Conservation (phyloP, 1,284 basidiomycete genomes). For the Hortiboletus rubellus region DNA sequence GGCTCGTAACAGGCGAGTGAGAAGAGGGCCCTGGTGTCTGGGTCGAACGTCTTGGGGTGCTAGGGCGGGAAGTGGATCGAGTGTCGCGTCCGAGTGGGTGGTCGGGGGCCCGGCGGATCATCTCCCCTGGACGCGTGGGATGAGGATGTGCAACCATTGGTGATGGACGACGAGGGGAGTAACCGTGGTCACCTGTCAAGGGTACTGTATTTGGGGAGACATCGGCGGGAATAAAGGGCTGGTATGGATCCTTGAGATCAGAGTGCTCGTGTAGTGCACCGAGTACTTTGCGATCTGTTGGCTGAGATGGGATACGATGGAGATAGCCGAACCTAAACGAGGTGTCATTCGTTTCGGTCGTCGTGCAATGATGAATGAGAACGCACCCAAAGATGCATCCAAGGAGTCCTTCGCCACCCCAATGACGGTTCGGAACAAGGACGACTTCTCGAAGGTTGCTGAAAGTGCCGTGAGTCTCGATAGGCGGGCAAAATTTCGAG, state of each 20-base stretch:
- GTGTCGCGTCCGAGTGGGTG: slow-evolving; percentile 17
- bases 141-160: slow-evolving; percentile 33
- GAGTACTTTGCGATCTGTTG: slow-evolving; percentile 53
- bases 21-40: slow-evolving; percentile 26
- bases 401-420: slow-evolving; percentile 92
- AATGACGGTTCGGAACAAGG: slow-evolving; percentile 90
- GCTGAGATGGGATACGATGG: slow-evolving; percentile 82
- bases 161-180: slow-evolving; percentile 11
- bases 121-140: slow-evolving; percentile 29
- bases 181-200: slow-evolving; percentile 6
- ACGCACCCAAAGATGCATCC: slow-evolving; percentile 92
- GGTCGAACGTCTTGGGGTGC: slow-evolving; percentile 29
- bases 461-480: slow-evolving; percentile 17
- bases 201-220: slow-evolving; percentile 23
- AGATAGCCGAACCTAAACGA: slow-evolving; percentile 70
- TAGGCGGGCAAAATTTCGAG: background rate
- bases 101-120: slow-evolving; percentile 18
- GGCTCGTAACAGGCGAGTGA: slow-evolving; percentile 26
- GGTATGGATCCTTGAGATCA: slow-evolving; percentile 56
- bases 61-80: slow-evolving; percentile 29
- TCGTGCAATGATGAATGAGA: slow-evolving; percentile 7
- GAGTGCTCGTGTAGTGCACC: slow-evolving; percentile 50
- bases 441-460: slow-evolving; percentile 91
- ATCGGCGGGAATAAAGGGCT: slow-evolving; percentile 75
- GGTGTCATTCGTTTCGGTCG: background rate